Conservation (phyloP, 2,329 filamentous ascomycete genomes). For the Microsporum audouinii region DNA sequence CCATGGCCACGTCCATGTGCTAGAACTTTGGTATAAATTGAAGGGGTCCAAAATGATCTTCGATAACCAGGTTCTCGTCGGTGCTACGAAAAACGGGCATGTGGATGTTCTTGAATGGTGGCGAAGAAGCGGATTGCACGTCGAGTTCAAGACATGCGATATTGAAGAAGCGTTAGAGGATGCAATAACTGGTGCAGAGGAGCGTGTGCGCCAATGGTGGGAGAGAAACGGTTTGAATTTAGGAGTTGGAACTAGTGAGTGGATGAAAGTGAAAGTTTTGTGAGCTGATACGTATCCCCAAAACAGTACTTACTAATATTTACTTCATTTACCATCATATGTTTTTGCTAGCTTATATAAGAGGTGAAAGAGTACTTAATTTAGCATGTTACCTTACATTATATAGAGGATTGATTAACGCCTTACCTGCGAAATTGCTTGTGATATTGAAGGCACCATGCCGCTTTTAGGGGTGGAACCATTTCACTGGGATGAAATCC, state of each 20-base stretch:
- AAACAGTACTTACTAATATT: background rate
- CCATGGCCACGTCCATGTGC: conserved; percentile 70
- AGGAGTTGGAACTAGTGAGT: conserved; percentile 71
- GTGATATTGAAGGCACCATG: background rate
- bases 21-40: conserved; percentile 69
- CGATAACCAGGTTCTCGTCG: conserved; percentile 71
- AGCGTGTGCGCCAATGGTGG: conserved; percentile 76
- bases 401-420: no score
- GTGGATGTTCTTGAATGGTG: conserved; percentile 85
- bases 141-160: conserved; percentile 90
- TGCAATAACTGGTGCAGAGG: conserved; percentile 59
- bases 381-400: no score
- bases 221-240: conserved; percentile 70
- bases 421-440: no score
- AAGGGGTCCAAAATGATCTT: conserved; percentile 69
- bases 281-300: conserved; percentile 23
- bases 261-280: conserved; percentile 72
- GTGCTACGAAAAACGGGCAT: conserved; percentile 77
- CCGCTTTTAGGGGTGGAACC: background rate
- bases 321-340: background rate
- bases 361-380: no score
- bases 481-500: background rate
- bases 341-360: background rate
- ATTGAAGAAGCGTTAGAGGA: conserved; percentile 93
- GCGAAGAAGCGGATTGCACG: conserved; percentile 58